Base-by-base conservation (phyloP, 371 early-diverging fungal species). In the Mucor piriformis region DNA sequence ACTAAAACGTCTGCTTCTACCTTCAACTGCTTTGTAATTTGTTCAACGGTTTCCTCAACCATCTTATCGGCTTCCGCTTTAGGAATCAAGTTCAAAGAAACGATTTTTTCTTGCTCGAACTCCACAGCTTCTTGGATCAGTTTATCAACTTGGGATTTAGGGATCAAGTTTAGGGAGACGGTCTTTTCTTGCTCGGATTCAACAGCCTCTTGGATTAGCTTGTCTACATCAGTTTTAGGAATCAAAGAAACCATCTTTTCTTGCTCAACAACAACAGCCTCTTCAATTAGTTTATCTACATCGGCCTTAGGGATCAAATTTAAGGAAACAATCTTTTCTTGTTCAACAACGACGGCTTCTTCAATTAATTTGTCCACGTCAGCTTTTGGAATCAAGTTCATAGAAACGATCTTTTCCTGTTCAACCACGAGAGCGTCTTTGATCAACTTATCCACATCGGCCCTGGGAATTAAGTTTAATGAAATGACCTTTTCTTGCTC, bases 91-190 rank as follows among this genome's bases (percentile, higher is more conserved):
- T 37, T 29, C 38, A 42, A 18, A 5, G 42, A 16, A 42, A 37
- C 23, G 12, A 23, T 21, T 10, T 46, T 55, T 44, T 55, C 54
- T 54, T 54, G 24, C 5, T 37, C 46, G 8, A 24, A 24, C 11
- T 50, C 40, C 12, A 35, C 27, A 3, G 49, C 54, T n/a, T 48
- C 35, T 29, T 37, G 48, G 7, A 63, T n/a, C 29, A 63, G 8
- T 11, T 11, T n/a, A 12, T 63, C 52, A 2, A 44, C 56, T 20
- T 56, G 37, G 2, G 50, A 1, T 20, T 50, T 49, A 13, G 56
- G 20, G 7, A 61, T 18, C 35, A 60, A 35, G 16, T 47, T 18
- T 23, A 4, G 11, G 29, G 25, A 29, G 20, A 6, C 16, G 1
- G 10, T 33, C 20, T 21, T 50, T 42, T 38, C 34, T 15, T 24